Evolutionary conservation across 768 basidiomycete species (phyloP), one percentile per base, ranked within the genome.

Genomic region (Lactarius hatsudake): DNA sequence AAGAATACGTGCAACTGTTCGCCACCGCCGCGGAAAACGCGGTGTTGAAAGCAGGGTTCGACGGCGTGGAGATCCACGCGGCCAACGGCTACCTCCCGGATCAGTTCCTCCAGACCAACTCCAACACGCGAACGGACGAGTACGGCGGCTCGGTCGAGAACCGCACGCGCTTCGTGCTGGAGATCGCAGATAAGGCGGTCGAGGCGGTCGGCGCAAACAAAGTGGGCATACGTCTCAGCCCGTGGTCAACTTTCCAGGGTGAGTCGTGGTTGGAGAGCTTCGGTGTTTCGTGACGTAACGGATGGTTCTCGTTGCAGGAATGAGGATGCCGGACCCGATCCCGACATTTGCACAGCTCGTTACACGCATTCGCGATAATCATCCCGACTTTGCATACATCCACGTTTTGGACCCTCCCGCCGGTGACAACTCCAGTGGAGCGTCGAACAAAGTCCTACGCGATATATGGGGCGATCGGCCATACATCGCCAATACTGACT

Each of bases 71-170:
- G 69, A 70, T 77, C 6, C 75, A 77, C 55, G 68, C 63, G 2
- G 76, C 76, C 26, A 74, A 75, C 54, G 76, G 76, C 7, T 77
- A 73, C 69, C 68, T 76, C 34, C 48, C 74, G 23, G 76, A 81
- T 70, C 77, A 81, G 71, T 81, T 81, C 73, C 53, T 79, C 42
- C 77, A 79, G 69, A 69, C 73, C 53, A 68, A 69, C 13, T 56
- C 73, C 38, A 82, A 83, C 74, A 71, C 75, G 58, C 78, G 81
- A 54, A 80, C 77, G 38, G 81, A 82, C 75, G 73, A 75, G 65
- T 84, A 81, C 69, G 83, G 83, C 12, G 83, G 83, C 3, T 76
- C 75, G 36, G 68, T 81, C 45, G 80, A 81, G 73, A 82, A 83
- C 74, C 78, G 83, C n/a, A 69, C 72, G 0, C 74, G 80, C 7